phyloP scores from a whole-genome alignment of 768 basidiomycete genomes.

The Calocera viscosa region DNA sequence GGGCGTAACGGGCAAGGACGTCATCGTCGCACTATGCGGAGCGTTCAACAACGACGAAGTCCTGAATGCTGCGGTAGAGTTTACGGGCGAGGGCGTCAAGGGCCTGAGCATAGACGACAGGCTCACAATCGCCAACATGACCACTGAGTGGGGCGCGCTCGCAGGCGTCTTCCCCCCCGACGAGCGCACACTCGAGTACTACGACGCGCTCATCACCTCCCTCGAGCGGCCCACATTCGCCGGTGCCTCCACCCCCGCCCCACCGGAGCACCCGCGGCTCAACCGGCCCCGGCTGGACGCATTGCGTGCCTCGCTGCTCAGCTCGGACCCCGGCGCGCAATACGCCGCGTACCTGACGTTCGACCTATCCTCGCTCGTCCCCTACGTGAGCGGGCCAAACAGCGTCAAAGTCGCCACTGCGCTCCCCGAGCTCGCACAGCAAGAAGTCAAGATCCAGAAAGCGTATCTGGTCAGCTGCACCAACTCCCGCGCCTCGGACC shows the following conservation, averaged over 20 bases:
- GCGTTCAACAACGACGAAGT: slow-evolving; percentile 95
- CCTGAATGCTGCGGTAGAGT: slow-evolving; percentile 92
- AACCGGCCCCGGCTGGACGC: slow-evolving; percentile 58
- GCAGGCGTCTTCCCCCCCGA: slow-evolving; percentile 94
- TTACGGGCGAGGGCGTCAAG: slow-evolving; percentile 75
- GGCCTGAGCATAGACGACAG: slow-evolving; percentile 79
- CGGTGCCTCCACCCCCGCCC: slow-evolving; percentile 46
- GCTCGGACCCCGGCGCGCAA: slow-evolving; percentile 63
- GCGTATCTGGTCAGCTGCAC: slow-evolving; percentile 98
- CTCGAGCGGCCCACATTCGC: slow-evolving; percentile 66
- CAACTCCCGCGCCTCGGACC: slow-evolving; percentile 90
- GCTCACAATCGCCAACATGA: slow-evolving; percentile 98
- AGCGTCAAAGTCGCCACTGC: slow-evolving; percentile 95
- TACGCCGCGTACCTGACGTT: slow-evolving; percentile 84
- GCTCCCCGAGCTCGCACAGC: slow-evolving; percentile 64
- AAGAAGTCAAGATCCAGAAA: slow-evolving; percentile 76
- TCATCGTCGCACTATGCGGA: slow-evolving; percentile 92
- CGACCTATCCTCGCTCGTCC: slow-evolving; percentile 85
- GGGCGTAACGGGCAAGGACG: slow-evolving; percentile 95
- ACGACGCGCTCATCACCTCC: slow-evolving; percentile 57
- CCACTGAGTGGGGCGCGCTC: slow-evolving; percentile 98
- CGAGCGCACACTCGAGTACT: slow-evolving; percentile 70
- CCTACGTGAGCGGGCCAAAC: slow-evolving; percentile 94
- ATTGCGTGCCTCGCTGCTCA: slow-evolving; percentile 39
- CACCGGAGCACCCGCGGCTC: slow-evolving; percentile 74